These are phyloP conservation scores for Oemleria cerasiformis DNA, from an alignment of 306 rosid genomes.

Conservation along the genomic window DNA sequence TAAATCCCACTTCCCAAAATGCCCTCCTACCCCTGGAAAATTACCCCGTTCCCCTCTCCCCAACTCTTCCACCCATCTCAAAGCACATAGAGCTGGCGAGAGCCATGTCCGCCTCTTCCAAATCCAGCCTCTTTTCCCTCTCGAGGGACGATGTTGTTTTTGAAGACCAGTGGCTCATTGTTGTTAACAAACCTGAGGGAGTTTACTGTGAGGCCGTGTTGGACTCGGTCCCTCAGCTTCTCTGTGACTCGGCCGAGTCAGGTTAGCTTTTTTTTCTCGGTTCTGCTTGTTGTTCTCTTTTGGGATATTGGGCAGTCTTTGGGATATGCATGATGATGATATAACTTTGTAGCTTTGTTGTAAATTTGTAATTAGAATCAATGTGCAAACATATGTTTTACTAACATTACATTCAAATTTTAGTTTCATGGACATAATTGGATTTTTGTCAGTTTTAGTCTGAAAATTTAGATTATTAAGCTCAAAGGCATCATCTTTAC, in stretches of 20 bases:
- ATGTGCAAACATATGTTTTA: no score
- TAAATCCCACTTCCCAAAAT: slow-evolving; percentile 31
- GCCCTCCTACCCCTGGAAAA: slow-evolving; percentile 19
- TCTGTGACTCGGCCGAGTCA: slow-evolving; percentile 29
- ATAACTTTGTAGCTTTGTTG: no score
- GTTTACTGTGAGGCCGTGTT: slow-evolving; percentile 74
- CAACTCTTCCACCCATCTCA: slow-evolving; percentile 62
- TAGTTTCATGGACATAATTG: no score
- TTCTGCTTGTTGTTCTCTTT: neutral
- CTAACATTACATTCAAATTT: no score
- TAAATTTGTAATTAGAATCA: no score
- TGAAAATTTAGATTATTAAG: neutral
- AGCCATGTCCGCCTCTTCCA: slow-evolving; percentile 70
- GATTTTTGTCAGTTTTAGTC: neutral
- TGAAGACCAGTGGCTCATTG: slow-evolving; percentile 70
- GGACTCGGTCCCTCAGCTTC: slow-evolving; percentile 43
- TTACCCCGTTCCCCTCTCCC: slow-evolving; percentile 76
- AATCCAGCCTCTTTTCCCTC: slow-evolving; percentile 48
- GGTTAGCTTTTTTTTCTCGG: slow-evolving; percentile 13
- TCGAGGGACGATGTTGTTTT: slow-evolving; percentile 42
- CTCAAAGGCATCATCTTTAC: slow-evolving; percentile 1
- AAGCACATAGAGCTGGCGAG: slow-evolving; percentile 67
- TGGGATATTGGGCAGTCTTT: neutral
- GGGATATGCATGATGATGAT: no score
- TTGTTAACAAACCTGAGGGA: slow-evolving; percentile 76